Base-by-base conservation (phyloP, 352 stramenopile species). In the Pythium sp. region DNA sequence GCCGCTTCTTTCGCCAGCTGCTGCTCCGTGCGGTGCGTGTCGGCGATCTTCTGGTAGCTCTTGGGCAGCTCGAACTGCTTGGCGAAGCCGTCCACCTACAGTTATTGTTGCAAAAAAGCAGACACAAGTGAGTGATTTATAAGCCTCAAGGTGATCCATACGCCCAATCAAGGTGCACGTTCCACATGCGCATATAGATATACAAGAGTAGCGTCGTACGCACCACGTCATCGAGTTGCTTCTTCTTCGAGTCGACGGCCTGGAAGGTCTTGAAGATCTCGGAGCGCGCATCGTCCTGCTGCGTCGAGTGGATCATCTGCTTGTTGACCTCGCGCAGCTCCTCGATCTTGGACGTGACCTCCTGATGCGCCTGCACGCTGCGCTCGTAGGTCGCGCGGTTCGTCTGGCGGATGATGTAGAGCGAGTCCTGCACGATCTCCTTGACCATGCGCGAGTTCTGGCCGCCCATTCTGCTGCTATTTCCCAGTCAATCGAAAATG, bases 391-490 rank as follows among this genome's bases (percentile, higher is more conserved):
- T 82, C 24, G 68, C 67, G 56, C 76, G 79, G 67, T 89, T 91
- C 20, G 87, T 95, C 73, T 92, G 80, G 7, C 81, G 81, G 58
- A 95, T 66, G 70, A 95, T 93, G 74, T 88, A 92, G 56, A 82
- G 72, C 68, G 86, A 92, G 76, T 95, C 87, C 71, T 87, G 72
- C 26, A 89, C 72, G 64, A 90, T 89, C 78, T 92, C 80, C 53
- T 79, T 79, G 67, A 93, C 72, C 81, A 95, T 91, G 59, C 84
- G 86, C 22, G 86, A 92, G 60, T 80, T 91, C 75, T 93, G 82
- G 55, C 87, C 86, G 69, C 86, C 86, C 86, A 94, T 93, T 30
- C 76, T 20, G 24, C 55, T 53, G 24, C 55, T 71, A 47, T 34
- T 59, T 32, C 30, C 15, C 28, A 11, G 61, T 58, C 15, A 22